Percentiles rank a stretch among this genome's conserved stretches.
Evolutionary conservation across 2,329 filamentous ascomycete genomes (phyloP).

Genomic region (Exutisphaerella laricina): DNA sequence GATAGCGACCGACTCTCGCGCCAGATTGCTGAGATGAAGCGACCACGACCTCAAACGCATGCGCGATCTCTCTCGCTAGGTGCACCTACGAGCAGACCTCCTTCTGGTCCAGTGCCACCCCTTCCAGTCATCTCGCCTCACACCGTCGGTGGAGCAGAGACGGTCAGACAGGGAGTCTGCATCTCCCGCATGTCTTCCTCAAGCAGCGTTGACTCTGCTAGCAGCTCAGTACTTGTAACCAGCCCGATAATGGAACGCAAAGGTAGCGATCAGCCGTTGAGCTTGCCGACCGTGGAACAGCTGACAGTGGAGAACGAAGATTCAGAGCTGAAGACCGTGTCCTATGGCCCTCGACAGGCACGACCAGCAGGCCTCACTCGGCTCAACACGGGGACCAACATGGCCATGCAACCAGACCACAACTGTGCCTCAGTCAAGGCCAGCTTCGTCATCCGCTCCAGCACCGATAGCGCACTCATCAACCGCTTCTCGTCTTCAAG

Average conservation of each 20-base stretch:
- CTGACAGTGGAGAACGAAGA: slow-evolving; percentile 25
- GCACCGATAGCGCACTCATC: slow-evolving; percentile 19
- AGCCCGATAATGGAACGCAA: slow-evolving; percentile 32
- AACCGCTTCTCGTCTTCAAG: slow-evolving; percentile 21
- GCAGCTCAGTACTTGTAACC: slow-evolving; percentile 38
- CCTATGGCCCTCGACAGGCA: too few relatives aligned
- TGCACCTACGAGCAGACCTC: slow-evolving; percentile 35
- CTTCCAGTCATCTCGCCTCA: slow-evolving; percentile 33
- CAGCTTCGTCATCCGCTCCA: slow-evolving; percentile 27
- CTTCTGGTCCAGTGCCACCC: slow-evolving; percentile 40
- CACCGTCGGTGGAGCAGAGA: slow-evolving; percentile 4
- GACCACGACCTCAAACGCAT: slow-evolving; percentile 22
- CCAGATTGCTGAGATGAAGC: slow-evolving; percentile 9
- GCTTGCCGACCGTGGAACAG: slow-evolving; percentile 27
- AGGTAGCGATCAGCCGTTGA: slow-evolving; percentile 14
- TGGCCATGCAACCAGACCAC: slow-evolving; percentile 24
- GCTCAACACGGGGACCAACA: slow-evolving; percentile 18
- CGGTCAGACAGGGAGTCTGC: slow-evolving; percentile 18
- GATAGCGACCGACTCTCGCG: slow-evolving; percentile 5
- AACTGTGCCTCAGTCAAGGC: slow-evolving; percentile 23
- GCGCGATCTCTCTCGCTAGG: slow-evolving; percentile 33
- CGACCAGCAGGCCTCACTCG: slow-evolving; percentile 28
- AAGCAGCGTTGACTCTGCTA: slow-evolving; percentile 38
- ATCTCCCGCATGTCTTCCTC: slow-evolving; percentile 37
- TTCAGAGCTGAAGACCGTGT: slow-evolving; percentile 33